A percentile compares a stretch with the other conserved stretches of the same genome.
These are phyloP conservation scores for Piper longum DNA, from an alignment of 164 flowering plant species.

Conservation along the genomic window DNA sequence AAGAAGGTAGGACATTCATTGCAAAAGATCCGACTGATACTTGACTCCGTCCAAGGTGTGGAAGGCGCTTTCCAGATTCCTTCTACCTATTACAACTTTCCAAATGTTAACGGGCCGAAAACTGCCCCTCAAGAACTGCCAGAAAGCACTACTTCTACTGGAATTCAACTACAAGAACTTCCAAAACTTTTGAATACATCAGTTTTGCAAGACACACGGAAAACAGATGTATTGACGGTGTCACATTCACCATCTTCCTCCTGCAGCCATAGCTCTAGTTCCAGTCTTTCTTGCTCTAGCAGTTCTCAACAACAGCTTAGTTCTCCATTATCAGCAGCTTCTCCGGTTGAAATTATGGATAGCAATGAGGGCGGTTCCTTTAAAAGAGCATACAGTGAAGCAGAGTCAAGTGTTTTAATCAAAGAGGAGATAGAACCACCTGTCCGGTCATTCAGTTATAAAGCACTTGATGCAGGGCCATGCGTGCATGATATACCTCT, in stretches of 20 bases:
- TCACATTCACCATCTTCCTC: slow-evolving; percentile 52
- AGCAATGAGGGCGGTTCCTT: slow-evolving; percentile 22
- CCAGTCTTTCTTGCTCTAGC: slow-evolving; percentile 36
- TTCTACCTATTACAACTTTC: slow-evolving; percentile 55
- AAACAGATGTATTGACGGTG: slow-evolving; percentile 13
- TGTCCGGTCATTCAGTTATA: slow-evolving; percentile 40
- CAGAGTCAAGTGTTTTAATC: slow-evolving; percentile 18
- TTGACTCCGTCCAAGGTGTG: slow-evolving; percentile 72
- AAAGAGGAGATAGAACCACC: slow-evolving; percentile 29
- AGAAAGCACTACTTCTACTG: slow-evolving; percentile 20
- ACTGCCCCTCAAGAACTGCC: slow-evolving; percentile 38
- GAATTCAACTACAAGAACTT: slow-evolving; percentile 12
- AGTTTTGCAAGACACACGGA: slow-evolving; percentile 8
- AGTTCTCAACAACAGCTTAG: slow-evolving; percentile 21
- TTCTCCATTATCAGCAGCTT: slow-evolving; percentile 7
- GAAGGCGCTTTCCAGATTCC: slow-evolving; percentile 47
- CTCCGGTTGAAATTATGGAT: slow-evolving; percentile 15
- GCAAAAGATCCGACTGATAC: slow-evolving; percentile 59
- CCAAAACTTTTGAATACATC: slow-evolving; percentile 11
- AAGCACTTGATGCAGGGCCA: slow-evolving; percentile 20
- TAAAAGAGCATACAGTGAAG: slow-evolving; percentile 43
- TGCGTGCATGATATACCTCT: slow-evolving; percentile 20
- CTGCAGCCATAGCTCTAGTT: slow-evolving; percentile 50
- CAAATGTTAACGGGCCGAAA: slow-evolving; percentile 18
- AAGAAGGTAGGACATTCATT: slow-evolving; percentile 82